Percentiles rank a stretch among this genome's conserved stretches.
Conservation (phyloP, 139 green algal species). For the Yamagishiella unicocca region DNA sequence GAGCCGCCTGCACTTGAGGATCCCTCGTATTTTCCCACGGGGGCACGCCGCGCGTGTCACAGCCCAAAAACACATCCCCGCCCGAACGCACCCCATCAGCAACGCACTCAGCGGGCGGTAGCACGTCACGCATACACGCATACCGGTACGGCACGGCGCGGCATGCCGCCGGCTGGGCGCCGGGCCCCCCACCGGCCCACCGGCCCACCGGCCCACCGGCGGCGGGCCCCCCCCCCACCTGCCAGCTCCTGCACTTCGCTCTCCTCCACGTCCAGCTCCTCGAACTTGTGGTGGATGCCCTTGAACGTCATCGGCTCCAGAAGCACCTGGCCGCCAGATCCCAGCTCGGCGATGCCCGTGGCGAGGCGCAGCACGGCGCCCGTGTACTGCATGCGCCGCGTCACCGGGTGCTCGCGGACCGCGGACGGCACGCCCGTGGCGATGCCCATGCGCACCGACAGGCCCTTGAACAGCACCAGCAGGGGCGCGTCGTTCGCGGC, state of each 20-base stretch:
- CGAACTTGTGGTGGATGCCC: constrained; percentile 41
- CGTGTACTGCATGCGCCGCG: constrained; percentile 45
- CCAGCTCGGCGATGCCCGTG: constrained; percentile 30
- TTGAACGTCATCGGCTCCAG: constrained; percentile 47
- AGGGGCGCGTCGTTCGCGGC: neutral
- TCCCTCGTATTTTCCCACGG: too few species aligned
- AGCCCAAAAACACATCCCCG: too few species aligned
- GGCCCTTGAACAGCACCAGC: constrained; percentile 39
- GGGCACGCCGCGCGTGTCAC: too few species aligned
- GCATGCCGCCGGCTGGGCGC: too few species aligned
- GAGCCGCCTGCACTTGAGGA: too few species aligned
- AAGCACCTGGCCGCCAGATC: constrained; percentile 17
- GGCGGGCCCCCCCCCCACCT: too few species aligned
- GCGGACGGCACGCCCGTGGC: constrained; percentile 27
- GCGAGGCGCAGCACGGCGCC: constrained; percentile 34
- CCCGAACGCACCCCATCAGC: too few species aligned
- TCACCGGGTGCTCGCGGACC: constrained; percentile 35
- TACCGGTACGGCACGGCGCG: too few species aligned
- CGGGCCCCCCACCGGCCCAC: too few species aligned
- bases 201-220: too few species aligned
- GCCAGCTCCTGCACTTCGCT: constrained; percentile 31
- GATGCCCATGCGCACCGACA: constrained; percentile 35
- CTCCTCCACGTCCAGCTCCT: constrained; percentile 42
- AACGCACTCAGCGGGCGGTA: too few species aligned
- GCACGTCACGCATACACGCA: too few species aligned